These are phyloP conservation scores for Gilbertella persicaria DNA, from an alignment of 371 early-diverging fungal species.

Conservation along the genomic window DNA sequence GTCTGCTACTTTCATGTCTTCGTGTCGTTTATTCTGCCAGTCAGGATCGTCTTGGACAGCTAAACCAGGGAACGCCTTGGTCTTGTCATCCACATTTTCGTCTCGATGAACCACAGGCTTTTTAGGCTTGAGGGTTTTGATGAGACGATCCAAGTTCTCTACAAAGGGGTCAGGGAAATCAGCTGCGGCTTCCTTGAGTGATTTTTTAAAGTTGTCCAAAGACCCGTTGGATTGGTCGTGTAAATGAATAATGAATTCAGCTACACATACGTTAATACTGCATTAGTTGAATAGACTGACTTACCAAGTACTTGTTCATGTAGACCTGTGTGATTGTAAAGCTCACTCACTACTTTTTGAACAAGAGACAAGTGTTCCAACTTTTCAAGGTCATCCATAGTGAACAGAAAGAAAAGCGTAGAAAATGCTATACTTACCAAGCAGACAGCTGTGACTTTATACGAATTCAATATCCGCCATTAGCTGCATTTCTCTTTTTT, in stretches of 20 bases:
- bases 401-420: not conserved
- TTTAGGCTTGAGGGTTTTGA: conserved; percentile 82
- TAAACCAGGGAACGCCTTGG: conserved; percentile 81
- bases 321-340: conserved; percentile 91
- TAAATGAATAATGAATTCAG: conserved; percentile 79
- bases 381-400: conserved; percentile 72
- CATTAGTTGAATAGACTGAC: not conserved
- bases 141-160: conserved; percentile 85
- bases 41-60: conserved; percentile 69
- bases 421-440: no score
- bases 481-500: no score
- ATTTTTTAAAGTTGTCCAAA: conserved; percentile 68
- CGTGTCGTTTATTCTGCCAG: conserved; percentile 48
- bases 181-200: conserved; percentile 71
- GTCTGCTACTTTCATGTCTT: conserved; percentile 46
- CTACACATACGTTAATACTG: conserved; percentile 30
- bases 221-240: conserved; percentile 67
- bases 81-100: conserved; percentile 46
- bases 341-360: conserved; percentile 88
- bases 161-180: conserved; percentile 88
- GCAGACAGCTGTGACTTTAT: no score
- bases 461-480: no score
- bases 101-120: conserved; percentile 7
- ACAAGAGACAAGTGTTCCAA: conserved; percentile 90
- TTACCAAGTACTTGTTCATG: conserved; percentile 80